Base-by-base conservation (phyloP, 2,329 filamentous ascomycete species). In the Xylaria sp. region DNA sequence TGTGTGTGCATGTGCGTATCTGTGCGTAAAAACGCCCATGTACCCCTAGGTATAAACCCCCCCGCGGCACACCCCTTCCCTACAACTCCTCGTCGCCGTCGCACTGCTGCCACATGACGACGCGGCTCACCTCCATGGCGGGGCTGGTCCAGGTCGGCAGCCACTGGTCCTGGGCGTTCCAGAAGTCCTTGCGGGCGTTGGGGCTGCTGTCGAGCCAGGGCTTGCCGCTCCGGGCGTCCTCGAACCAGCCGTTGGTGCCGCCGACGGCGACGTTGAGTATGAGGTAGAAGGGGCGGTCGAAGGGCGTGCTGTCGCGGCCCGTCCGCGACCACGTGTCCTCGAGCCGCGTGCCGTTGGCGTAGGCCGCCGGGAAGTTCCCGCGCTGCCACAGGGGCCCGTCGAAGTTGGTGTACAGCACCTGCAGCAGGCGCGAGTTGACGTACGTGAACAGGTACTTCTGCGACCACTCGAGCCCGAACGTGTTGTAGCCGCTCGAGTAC, bases 401-500 rank as follows among this genome's bases (percentile, higher is more conserved):
- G 66, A 92, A 92, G 71, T 87, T 89, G 63, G 83, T 87, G 76
- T 92, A 95, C 57, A 91, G 80, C 47, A 93, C 89, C 70, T 93
- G 90, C 22, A 92, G 78, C 18, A 95, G 82, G 11, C 89, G 86
- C 42, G 83, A 88, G 78, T 94, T 88, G 76, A 95, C 81, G 69
- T 92, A 95, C 20, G 89, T 92, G 76, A 93, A 95, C 55, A 94
- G 76, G 71, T 95, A 94, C 72, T 92, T 93, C 64, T 93, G 83
- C 47, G 85, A 91, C 91, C 91, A 95, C 73, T 95, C 91, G 2
- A 95, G 72, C 13, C 91, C 91, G 65, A 86, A 95, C 0, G 83
- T 91, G 75, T 95, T 89, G 76, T 86, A 91, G 20, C 74, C 81
- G 1, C 77, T 73, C 26, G 85, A 73, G 71, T 88, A 95, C 1